phyloP scores from a whole-genome alignment of 306 rosid genomes.

The Phaseolus lunatus region DNA sequence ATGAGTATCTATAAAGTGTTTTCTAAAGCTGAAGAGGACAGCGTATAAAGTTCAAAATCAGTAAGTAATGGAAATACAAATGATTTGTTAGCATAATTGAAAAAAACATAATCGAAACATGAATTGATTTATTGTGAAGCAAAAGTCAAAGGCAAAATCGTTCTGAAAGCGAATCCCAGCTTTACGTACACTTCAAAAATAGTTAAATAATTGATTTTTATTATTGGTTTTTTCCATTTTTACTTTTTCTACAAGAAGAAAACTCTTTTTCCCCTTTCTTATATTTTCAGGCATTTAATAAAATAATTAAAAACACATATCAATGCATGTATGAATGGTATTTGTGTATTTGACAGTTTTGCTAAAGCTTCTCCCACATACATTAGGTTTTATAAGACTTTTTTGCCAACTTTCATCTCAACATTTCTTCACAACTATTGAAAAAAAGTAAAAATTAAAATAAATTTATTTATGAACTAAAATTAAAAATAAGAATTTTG shows the following conservation, averaged over 20 bases:
- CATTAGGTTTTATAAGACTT: constrained; percentile 31
- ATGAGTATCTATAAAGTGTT: neutral
- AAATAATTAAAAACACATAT: too few species aligned
- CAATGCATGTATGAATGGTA: neutral
- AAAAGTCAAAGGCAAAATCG: constrained; percentile 21
- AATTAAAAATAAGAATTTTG: too few species aligned
- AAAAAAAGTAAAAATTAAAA: too few species aligned
- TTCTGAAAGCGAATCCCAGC: constrained; percentile 32
- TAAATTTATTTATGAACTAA: too few species aligned
- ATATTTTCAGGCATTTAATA: neutral
- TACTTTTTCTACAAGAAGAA: too few species aligned
- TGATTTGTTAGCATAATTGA: constrained; percentile 12
- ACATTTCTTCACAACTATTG: neutral
- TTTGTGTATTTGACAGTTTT: constrained; percentile 30
- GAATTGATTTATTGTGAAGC: neutral
- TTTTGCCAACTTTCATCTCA: constrained; percentile 20
- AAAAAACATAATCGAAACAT: neutral
- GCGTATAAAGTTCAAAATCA: neutral
- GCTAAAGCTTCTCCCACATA: constrained; percentile 51
- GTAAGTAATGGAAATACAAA: constrained; percentile 6
- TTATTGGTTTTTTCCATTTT: too few species aligned
- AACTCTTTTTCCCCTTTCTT: too few species aligned
- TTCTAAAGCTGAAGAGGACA: too few species aligned
- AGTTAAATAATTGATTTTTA: too few species aligned
- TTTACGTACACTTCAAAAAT: constrained; percentile 41